A percentile compares a stretch with the other conserved stretches of the same genome.
Evolutionary conservation across 106 monocot species (phyloP).

Genomic region (Hemerocallis citrina): DNA sequence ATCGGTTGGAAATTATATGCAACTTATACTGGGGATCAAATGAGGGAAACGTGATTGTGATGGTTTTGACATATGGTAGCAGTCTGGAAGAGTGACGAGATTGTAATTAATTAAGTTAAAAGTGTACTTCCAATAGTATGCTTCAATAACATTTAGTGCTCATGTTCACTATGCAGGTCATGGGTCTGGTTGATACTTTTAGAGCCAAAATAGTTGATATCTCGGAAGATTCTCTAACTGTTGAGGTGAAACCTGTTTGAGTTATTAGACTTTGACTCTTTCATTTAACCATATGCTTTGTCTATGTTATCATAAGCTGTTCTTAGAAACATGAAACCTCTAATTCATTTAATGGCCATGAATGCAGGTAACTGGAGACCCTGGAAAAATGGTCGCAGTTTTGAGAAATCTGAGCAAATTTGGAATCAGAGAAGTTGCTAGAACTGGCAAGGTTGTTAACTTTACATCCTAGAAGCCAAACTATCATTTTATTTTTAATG

Average conservation of each 20-base stretch:
- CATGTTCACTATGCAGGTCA: slow-evolving; percentile 44
- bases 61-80: too few relatives aligned
- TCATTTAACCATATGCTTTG: background rate
- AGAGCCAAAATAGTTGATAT: slow-evolving; percentile 87
- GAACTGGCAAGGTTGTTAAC: slow-evolving; percentile 79
- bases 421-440: slow-evolving; percentile 84
- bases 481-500: background rate
- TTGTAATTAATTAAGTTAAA: too few relatives aligned
- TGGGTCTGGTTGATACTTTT: slow-evolving; percentile 80
- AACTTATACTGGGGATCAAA: too few relatives aligned
- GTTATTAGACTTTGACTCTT: slow-evolving; percentile 1
- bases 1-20: too few relatives aligned
- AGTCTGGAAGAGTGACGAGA: too few relatives aligned
- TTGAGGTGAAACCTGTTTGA: slow-evolving; percentile 47
- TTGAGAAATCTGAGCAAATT: slow-evolving; percentile 66
- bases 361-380: slow-evolving; percentile 81
- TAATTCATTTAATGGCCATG: background rate
- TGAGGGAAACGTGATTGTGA: too few relatives aligned
- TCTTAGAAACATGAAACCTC: background rate
- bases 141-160: too few relatives aligned
- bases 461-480: too few relatives aligned
- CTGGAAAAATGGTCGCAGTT: slow-evolving; percentile 79
- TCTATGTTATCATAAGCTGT: background rate
- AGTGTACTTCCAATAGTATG: too few relatives aligned
- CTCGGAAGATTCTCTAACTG: slow-evolving; percentile 60